Conservation (phyloP, 306 rosid genomes). For the Arachis stenosperma region DNA sequence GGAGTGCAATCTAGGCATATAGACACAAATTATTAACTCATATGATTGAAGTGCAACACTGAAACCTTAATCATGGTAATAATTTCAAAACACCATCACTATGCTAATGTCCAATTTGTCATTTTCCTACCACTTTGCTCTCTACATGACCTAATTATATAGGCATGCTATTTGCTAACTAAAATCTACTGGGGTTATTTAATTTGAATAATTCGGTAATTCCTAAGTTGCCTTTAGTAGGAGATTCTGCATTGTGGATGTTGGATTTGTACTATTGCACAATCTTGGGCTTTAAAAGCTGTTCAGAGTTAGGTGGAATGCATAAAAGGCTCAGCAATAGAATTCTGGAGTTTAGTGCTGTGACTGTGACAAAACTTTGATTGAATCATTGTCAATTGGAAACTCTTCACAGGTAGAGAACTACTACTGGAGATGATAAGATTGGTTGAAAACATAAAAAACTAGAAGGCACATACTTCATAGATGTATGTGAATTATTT, state of each 20-base stretch:
- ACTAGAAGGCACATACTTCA: neutral
- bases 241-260: conserved; percentile 30
- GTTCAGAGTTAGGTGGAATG: conserved; percentile 11
- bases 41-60: neutral
- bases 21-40: conserved; percentile 7
- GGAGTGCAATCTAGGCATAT: conserved; percentile 1
- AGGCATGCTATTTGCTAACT: neutral
- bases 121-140: neutral
- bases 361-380: conserved; percentile 19
- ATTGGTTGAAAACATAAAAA: conserved; percentile 1
- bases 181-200: conserved; percentile 6
- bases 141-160: neutral
- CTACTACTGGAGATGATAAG: neutral
- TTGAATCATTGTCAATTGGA: conserved; percentile 16
- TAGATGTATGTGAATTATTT: neutral
- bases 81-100: neutral
- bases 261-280: conserved; percentile 3
- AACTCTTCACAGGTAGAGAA: conserved; percentile 22
- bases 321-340: conserved; percentile 26
- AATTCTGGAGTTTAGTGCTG: conserved; percentile 34
- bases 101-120: neutral
- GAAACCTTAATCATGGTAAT: conserved; percentile 1
- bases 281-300: conserved; percentile 13
- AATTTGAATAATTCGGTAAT: neutral
- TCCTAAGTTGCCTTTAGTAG: neutral